Evolutionary conservation across 176 grass and related monocot genomes (phyloP).

Genomic region (Carex parvula): DNA sequence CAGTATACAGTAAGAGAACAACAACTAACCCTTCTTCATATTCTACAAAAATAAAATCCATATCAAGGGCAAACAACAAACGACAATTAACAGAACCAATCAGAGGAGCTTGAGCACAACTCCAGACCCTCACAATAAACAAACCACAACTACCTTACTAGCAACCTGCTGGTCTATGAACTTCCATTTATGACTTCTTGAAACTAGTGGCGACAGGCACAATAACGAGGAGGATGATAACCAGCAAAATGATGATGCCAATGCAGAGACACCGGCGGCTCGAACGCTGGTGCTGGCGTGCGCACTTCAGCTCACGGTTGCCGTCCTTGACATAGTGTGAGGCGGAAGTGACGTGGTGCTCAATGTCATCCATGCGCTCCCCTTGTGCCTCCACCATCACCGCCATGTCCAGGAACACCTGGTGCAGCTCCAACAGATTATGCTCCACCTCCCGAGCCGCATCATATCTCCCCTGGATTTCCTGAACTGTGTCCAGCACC

Average conservation of each 20-base stretch:
- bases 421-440: slow-evolving; percentile 86
- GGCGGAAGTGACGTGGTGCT: slow-evolving; percentile 61
- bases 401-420: slow-evolving; percentile 93
- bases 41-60: slow-evolving; percentile 28
- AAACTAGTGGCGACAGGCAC: slow-evolving; percentile 73
- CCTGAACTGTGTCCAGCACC: slow-evolving; percentile 63
- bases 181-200: slow-evolving; percentile 37
- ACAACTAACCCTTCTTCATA: not conserved
- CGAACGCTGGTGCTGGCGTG: slow-evolving; percentile 64
- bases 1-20: not conserved
- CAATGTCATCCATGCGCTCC: slow-evolving; percentile 71
- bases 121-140: slow-evolving; percentile 44
- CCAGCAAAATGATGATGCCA: slow-evolving; percentile 61
- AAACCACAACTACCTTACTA: slow-evolving; percentile 21
- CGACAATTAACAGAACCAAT: not conserved
- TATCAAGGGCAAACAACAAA: not conserved
- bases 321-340: slow-evolving; percentile 65
- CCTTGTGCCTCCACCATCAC: slow-evolving; percentile 81
- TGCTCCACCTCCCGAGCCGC: slow-evolving; percentile 65
- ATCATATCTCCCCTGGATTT: slow-evolving; percentile 84
- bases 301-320: slow-evolving; percentile 72
- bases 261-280: slow-evolving; percentile 91
- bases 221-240: slow-evolving; percentile 62
- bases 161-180: not conserved
- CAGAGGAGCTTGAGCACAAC: slow-evolving; percentile 44